Evolutionary conservation across 805 yeast genomes (phyloP), one percentile per base, ranked within the genome.

Genomic region (Zygosaccharomyces rouxii): DNA sequence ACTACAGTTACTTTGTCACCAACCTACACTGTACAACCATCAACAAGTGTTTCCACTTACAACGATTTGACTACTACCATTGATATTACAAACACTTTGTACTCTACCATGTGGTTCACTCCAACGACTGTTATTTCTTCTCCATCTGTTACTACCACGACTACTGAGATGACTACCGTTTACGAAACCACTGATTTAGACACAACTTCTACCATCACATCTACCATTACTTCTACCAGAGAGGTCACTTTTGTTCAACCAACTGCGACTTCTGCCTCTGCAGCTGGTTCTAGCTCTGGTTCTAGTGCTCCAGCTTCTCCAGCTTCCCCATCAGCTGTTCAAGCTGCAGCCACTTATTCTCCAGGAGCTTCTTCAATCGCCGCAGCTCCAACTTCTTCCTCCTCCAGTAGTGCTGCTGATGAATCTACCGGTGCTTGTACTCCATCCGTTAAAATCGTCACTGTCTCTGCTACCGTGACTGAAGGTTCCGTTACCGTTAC

Each of bases 51-150:
- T 10, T 35, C 41, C 13, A 54, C 59, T 21, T 60, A 59, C 40
- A 47, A 49, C 29, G 64, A 62, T 35, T 57, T 50, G 11, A 56
- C 61, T 7, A 57, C 64, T 28, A 63, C 66, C 26, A 53, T 55
- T 31, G 57, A 47, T 37, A 49, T 59, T 35, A 62, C 66, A 6
- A 52, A 51, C 21, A 60, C 65, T 25, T 28, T 50, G 11, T 62
- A 43, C 42, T 26, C 48, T n/a, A 62, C 64, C 22, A 26, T 42
- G 30, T 58, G 60, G 61, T 49, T 46, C 33, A 50, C 61, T 7
- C 50, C 56, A 29, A 41, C 45, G 23, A 46, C 48, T 16, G 47
- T 51, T n/a, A 35, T 50, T 7, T 48, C 50, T 13, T 43, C 50
- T 18, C 38, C 47, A 33, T 18, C 54, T 5, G 48, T 52, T 25